Base-by-base conservation (phyloP, 2,329 filamentous ascomycete genomes). In the Aspergillus spinulosporus region DNA sequence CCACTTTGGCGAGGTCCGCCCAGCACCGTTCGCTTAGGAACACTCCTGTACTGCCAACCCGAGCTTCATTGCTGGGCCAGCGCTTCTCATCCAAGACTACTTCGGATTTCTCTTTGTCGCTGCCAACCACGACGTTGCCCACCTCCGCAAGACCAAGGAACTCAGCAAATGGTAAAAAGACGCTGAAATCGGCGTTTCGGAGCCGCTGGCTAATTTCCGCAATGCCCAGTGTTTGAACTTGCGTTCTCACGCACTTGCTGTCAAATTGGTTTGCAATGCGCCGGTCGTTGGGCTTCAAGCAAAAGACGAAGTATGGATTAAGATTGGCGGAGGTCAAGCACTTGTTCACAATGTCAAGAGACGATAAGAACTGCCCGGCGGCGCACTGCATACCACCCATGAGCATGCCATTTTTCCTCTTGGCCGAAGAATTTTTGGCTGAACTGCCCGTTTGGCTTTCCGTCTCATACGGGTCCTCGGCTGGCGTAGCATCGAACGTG, bases 181-280 rank as follows among this genome's bases (percentile, higher is more conserved):
- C 78, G 69, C 90, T 96, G 77, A 97, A 97, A 72, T 99, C 94
- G 0, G 93, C 93, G 54, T 93, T 93, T 49, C 92, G 86, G 39
- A 99, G 81, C 15, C 94, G 84, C 70, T 97, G 92, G 70, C 92
- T 96, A 72, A 99, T 97, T 71, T 99, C 94, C 1, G 92, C 92
- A 67, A 99, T 96, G 32, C 94, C 94, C 64, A 97, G 90, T 0
- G 92, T 96, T 70, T 97, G 93, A 1, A 99, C 84, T 71, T 99
- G 94, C 8, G 89, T 90, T 3, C 94, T 87, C 21, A 99, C 94
- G 71, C 94, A 99, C 74, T 97, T 97, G 82, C 92, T 97, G 74
- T 99, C 94, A 66, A 97, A 99, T 69, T 99, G 94, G 65, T 99
- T 99, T 59, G 94, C 93, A 63, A 99, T 99, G 49, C 94, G 87